Conservation (phyloP, 164 flowering plant genomes). For the Vitis vinifera region DNA sequence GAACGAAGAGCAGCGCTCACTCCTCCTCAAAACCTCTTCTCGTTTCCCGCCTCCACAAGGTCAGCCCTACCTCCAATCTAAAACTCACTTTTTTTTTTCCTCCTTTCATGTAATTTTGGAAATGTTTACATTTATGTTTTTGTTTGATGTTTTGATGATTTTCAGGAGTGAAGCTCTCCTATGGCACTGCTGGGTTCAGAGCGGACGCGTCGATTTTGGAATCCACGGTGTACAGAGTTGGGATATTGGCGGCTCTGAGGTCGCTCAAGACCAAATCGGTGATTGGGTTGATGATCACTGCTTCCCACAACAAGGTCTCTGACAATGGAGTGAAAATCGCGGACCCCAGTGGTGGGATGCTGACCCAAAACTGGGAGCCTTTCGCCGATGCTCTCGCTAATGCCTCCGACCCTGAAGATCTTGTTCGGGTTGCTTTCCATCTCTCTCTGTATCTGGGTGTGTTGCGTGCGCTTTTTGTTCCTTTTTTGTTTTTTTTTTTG, state of each 20-base stretch:
- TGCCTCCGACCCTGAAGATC: slow-evolving; percentile 48
- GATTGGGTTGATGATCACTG: slow-evolving; percentile 90
- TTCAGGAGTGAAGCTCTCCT: slow-evolving; percentile 69
- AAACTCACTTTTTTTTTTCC: too few species aligned
- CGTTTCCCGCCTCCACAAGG: slow-evolving; percentile 65
- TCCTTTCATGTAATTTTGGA: neutral
- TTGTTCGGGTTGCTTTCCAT: slow-evolving; percentile 44
- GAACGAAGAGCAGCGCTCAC: slow-evolving; percentile 51
- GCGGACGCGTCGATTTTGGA: slow-evolving; percentile 73
- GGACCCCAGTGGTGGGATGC: slow-evolving; percentile 88
- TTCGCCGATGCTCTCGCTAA: slow-evolving; percentile 83
- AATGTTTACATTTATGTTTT: neutral
- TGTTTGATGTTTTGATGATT: neutral
- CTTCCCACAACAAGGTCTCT: slow-evolving; percentile 79
- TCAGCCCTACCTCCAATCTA: slow-evolving; percentile 2
- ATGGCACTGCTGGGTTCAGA: slow-evolving; percentile 92
- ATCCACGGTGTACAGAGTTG: slow-evolving; percentile 73
- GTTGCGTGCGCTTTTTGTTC: neutral
- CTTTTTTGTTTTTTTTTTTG: neutral
- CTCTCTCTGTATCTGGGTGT: neutral
- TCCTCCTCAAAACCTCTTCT: slow-evolving; percentile 47
- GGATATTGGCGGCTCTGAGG: slow-evolving; percentile 76
- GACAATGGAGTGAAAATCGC: slow-evolving; percentile 91
- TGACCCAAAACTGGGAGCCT: slow-evolving; percentile 91
- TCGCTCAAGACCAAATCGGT: slow-evolving; percentile 61